Conservation (phyloP, 2,329 filamentous ascomycete species). For the Sclerotinia glacialis region DNA sequence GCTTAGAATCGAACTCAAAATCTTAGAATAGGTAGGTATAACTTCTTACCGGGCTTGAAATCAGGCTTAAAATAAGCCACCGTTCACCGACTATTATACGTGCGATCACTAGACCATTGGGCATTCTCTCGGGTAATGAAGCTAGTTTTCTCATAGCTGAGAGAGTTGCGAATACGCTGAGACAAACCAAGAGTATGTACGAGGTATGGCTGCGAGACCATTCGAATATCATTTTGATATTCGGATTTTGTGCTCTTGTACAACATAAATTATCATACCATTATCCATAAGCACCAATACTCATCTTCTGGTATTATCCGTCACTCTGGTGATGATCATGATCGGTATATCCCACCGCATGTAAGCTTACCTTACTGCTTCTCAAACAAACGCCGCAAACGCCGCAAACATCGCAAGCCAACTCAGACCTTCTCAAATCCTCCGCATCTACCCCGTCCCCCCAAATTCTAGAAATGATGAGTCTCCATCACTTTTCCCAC, state of each 20-base stretch:
- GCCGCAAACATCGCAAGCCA: too few species aligned
- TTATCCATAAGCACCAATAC: background rate
- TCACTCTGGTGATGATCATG: background rate
- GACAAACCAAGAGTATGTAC: conserved; percentile 8
- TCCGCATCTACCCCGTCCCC: too few species aligned
- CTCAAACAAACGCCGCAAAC: background rate
- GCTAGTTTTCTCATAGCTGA: background rate
- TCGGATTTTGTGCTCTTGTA: background rate
- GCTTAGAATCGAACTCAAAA: background rate
- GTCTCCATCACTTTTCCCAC: background rate
- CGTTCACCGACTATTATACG: background rate
- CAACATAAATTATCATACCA: background rate
- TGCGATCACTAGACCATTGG: background rate
- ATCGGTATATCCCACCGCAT: background rate
- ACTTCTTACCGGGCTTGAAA: background rate
- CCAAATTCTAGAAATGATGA: background rate
- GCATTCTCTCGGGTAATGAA: background rate
- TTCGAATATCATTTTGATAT: conserved; percentile 1
- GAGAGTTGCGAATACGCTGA: background rate
- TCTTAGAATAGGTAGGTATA: background rate
- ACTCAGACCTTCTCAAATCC: background rate
- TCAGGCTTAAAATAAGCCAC: background rate
- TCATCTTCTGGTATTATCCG: background rate
- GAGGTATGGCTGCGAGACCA: background rate
- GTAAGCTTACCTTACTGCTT: conserved; percentile 4